These are phyloP conservation scores for Orbilia ellipsospora DNA, from an alignment of 2,329 filamentous ascomycete genomes.

Conservation along the genomic window DNA sequence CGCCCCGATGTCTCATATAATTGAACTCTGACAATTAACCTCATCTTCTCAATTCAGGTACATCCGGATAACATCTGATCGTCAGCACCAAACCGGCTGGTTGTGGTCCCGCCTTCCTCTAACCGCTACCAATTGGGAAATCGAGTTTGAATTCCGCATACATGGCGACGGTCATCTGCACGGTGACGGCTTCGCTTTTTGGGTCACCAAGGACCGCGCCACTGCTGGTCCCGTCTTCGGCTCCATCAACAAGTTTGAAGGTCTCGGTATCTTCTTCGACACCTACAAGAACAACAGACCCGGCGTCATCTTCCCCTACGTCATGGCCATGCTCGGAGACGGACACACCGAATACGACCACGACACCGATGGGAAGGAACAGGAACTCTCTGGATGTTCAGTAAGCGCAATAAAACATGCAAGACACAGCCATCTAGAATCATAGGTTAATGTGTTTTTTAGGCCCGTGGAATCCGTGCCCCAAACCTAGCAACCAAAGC, in stretches of 20 bases:
- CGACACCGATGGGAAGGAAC: conserved; percentile 90
- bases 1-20: background rate
- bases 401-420: conserved; percentile 62
- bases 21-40: conserved; percentile 7
- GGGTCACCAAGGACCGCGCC: conserved; percentile 93
- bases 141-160: conserved; percentile 95
- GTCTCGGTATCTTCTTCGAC: conserved; percentile 93
- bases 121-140: conserved; percentile 98
- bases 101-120: conserved; percentile 92
- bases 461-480: conserved; percentile 87
- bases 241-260: conserved; percentile 87
- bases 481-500: conserved; percentile 83
- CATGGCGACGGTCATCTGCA: conserved; percentile 88
- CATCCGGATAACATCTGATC: conserved; percentile 89
- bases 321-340: conserved; percentile 98
- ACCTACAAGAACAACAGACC: conserved; percentile 99
- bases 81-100: conserved; percentile 90
- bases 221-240: conserved; percentile 87
- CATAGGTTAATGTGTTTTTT: conserved; percentile 36
- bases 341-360: conserved; percentile 91
- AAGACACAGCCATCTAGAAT: background rate
- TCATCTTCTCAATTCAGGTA: conserved; percentile 70
- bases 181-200: conserved; percentile 96
- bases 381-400: conserved; percentile 93
- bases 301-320: conserved; percentile 93